Conservation (phyloP, 2,329 filamentous ascomycete species). For the Pseudohalonectria lignicola region DNA sequence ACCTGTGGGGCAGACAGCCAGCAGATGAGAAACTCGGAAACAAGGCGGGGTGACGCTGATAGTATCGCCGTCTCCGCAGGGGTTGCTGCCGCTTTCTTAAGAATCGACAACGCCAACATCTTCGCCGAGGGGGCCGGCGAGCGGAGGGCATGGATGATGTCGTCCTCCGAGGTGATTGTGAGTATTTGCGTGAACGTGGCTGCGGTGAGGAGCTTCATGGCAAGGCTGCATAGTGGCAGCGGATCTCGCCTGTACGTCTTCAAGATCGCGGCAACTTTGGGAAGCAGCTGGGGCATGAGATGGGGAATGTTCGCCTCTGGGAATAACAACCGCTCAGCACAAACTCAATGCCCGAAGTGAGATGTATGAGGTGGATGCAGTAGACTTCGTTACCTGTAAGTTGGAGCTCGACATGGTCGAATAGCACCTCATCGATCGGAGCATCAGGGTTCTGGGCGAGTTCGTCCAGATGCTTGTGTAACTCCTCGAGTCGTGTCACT, state of each 20-base stretch:
- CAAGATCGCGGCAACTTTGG: conserved; percentile 41
- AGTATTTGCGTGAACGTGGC: conserved; percentile 40
- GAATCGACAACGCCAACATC: conserved; percentile 42
- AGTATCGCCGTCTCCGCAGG: conserved; percentile 39
- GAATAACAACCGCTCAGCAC: neutral
- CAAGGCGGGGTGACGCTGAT: conserved; percentile 33
- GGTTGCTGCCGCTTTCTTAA: conserved; percentile 40
- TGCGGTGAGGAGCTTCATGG: conserved; percentile 44
- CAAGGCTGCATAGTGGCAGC: conserved; percentile 35
- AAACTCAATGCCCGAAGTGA: conserved; percentile 3
- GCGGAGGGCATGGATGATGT: conserved; percentile 38
- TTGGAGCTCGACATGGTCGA: conserved; percentile 49
- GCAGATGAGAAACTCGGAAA: conserved; percentile 33
- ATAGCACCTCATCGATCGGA: conserved; percentile 34
- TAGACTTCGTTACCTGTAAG: conserved; percentile 31
- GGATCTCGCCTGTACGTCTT: conserved; percentile 39
- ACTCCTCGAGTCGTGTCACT: conserved; percentile 39
- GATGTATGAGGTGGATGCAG: neutral
- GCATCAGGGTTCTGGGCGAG: conserved; percentile 31
- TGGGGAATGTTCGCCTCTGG: conserved; percentile 40
- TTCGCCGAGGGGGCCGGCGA: conserved; percentile 46
- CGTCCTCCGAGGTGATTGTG: conserved; percentile 36
- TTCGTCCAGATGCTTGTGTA: conserved; percentile 40
- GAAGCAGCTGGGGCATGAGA: conserved; percentile 41
- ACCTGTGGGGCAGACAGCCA: conserved; percentile 45